phyloP scores from a whole-genome alignment of 208 protist species.

The Phytomonas francai region DNA sequence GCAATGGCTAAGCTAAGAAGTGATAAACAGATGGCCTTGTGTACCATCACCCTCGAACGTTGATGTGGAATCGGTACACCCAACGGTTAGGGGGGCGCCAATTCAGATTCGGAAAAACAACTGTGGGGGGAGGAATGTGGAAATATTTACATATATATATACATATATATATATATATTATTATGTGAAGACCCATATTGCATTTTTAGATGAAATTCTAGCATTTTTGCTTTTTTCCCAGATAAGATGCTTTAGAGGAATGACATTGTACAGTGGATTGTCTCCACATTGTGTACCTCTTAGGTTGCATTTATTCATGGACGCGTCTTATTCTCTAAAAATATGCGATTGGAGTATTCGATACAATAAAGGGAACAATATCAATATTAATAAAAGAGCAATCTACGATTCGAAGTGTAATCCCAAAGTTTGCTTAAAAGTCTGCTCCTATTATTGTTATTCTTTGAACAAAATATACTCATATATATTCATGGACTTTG shows the following conservation, averaged over 20 bases:
- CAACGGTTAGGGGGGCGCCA: not conserved
- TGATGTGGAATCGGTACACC: not conserved
- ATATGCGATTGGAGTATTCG: not conserved
- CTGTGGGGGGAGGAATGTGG: not conserved
- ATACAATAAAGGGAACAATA: not conserved
- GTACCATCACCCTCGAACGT: not conserved
- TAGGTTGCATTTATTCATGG: no score
- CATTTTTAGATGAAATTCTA: no score
- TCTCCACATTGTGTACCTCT: no score
- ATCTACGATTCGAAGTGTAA: not conserved
- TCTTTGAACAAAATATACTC: no score
- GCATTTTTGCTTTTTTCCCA: no score
- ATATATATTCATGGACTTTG: no score
- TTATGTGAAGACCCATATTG: not conserved
- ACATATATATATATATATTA: conserved; percentile 6
- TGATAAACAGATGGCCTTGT: no score
- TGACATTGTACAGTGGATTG: no score
- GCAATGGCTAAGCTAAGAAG: no score
- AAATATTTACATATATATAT: conserved; percentile 2
- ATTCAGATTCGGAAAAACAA: not conserved
- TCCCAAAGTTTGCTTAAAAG: not conserved
- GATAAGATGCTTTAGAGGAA: no score
- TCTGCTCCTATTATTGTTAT: not conserved
- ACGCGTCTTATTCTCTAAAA: no score
- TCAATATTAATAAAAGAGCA: not conserved